A percentile compares a stretch with the other conserved stretches of the same genome.
phyloP scores from a whole-genome alignment of 176 grass and related monocot species.

The Juncus inflexus region DNA sequence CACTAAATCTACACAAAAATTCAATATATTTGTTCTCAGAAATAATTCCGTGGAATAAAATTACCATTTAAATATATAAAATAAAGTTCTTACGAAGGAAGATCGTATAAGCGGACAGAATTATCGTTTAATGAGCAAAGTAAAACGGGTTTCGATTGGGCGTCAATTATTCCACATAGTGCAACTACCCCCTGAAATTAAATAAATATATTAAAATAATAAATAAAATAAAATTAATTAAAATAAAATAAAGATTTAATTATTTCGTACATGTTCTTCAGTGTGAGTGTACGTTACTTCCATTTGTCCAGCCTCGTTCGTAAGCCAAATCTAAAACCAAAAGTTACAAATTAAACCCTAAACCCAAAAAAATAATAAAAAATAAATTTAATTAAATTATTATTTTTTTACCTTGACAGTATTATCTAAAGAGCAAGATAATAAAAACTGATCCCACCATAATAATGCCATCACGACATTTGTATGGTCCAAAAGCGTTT shows the following conservation, averaged over 20 bases:
- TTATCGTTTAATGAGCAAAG: slow-evolving; percentile 89
- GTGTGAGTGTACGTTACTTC: slow-evolving; percentile 92
- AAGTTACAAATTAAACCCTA: not conserved
- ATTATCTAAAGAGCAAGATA: slow-evolving; percentile 91
- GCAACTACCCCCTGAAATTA: slow-evolving; percentile 66
- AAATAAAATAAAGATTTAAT: not conserved
- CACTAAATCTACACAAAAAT: slow-evolving; percentile 59
- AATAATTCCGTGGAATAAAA: not conserved
- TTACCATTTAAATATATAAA: not conserved
- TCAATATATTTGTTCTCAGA: slow-evolving; percentile 9
- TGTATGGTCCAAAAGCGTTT: slow-evolving; percentile 82
- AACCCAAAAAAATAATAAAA: not conserved
- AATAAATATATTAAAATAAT: slow-evolving; percentile 19
- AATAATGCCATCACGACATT: slow-evolving; percentile 82
- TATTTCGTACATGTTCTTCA: slow-evolving; percentile 65
- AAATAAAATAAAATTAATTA: slow-evolving; percentile 9
- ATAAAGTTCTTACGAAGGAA: slow-evolving; percentile 78
- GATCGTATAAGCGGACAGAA: slow-evolving; percentile 66
- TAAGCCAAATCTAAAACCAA: slow-evolving; percentile 66
- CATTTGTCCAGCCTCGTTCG: slow-evolving; percentile 67
- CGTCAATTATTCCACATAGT: slow-evolving; percentile 76
- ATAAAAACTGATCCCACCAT: slow-evolving; percentile 95
- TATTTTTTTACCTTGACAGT: slow-evolving; percentile 67
- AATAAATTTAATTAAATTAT: slow-evolving; percentile 16
- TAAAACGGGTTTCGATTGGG: slow-evolving; percentile 77